phyloP scores from a whole-genome alignment of 1,139 yeast genomes.

The Eremothecium gossypii region DNA sequence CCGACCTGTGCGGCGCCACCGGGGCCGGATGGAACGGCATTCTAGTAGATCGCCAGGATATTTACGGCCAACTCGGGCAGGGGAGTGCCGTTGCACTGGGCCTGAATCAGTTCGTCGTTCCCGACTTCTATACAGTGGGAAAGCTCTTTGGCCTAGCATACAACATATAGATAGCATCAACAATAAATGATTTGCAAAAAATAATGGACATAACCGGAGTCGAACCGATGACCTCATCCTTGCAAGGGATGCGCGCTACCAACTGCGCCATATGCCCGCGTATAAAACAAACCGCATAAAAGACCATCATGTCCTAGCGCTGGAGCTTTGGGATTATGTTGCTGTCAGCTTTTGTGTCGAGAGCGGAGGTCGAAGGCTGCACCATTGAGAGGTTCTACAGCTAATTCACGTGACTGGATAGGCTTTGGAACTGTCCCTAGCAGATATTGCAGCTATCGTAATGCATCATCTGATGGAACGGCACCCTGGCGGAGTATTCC shows the following conservation, averaged over 20 bases:
- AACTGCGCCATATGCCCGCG: constrained; percentile 28
- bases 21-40: constrained; percentile 57
- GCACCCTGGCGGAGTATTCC: too few species aligned
- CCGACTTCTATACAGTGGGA: constrained; percentile 18
- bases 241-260: constrained; percentile 31
- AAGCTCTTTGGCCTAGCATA: constrained; percentile 8
- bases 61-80: constrained; percentile 20
- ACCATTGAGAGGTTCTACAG: too few species aligned
- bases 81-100: constrained; percentile 16
- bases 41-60: constrained; percentile 38
- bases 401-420: too few species aligned
- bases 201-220: constrained; percentile 27
- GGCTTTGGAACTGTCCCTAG: too few species aligned
- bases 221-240: constrained; percentile 30
- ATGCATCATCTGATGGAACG: too few species aligned
- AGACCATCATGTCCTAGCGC: background rate
- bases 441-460: too few species aligned
- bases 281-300: background rate
- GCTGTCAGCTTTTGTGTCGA: too few species aligned
- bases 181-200: constrained; percentile 7
- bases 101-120: constrained; percentile 15
- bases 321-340: too few species aligned
- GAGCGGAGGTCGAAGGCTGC: too few species aligned
- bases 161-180: background rate
- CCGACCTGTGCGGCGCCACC: constrained; percentile 46